These are phyloP conservation scores for Tylopilus vinaceipallidus DNA, from an alignment of 768 basidiomycete genomes.

Conservation along the genomic window DNA sequence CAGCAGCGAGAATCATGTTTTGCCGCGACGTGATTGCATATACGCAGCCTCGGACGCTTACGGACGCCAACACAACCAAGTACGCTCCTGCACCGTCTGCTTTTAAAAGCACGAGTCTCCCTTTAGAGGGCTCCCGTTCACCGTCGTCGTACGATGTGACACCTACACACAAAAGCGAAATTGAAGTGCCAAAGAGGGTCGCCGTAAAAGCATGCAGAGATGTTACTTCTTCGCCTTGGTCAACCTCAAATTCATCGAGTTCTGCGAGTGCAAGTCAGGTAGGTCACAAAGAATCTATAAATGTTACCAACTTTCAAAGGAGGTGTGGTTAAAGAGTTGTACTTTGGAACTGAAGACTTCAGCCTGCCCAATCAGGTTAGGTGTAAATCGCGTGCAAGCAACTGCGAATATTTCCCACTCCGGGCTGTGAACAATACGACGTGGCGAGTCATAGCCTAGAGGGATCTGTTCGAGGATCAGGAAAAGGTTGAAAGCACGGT, in stretches of 20 bases:
- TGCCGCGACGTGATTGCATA: constrained; percentile 56
- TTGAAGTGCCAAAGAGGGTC: constrained; percentile 28
- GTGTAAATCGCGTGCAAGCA: constrained; percentile 52
- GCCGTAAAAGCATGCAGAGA: constrained; percentile 40
- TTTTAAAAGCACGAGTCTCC: constrained; percentile 59
- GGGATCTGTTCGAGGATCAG: constrained; percentile 47
- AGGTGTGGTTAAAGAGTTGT: constrained; percentile 61
- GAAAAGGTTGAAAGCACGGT: neutral
- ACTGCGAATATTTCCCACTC: constrained; percentile 61
- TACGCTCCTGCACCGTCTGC: constrained; percentile 24
- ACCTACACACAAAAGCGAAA: constrained; percentile 50
- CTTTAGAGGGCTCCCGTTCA: constrained; percentile 52
- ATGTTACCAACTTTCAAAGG: constrained; percentile 57
- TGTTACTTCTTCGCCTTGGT: constrained; percentile 61
- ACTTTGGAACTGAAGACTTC: constrained; percentile 54
- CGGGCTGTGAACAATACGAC: constrained; percentile 60
- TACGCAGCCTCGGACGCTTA: constrained; percentile 60
- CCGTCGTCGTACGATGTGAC: constrained; percentile 40
- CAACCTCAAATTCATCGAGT: constrained; percentile 30
- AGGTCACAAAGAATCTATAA: neutral
- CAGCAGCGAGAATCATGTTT: constrained; percentile 59
- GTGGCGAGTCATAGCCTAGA: constrained; percentile 71
- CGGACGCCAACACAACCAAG: constrained; percentile 38
- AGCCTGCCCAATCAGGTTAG: constrained; percentile 51
- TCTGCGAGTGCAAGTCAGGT: constrained; percentile 15